Evolutionary conservation across 2,329 filamentous ascomycete genomes (phyloP), one percentile per base, ranked within the genome.

Genomic region (Neonectria neomacrospora): DNA sequence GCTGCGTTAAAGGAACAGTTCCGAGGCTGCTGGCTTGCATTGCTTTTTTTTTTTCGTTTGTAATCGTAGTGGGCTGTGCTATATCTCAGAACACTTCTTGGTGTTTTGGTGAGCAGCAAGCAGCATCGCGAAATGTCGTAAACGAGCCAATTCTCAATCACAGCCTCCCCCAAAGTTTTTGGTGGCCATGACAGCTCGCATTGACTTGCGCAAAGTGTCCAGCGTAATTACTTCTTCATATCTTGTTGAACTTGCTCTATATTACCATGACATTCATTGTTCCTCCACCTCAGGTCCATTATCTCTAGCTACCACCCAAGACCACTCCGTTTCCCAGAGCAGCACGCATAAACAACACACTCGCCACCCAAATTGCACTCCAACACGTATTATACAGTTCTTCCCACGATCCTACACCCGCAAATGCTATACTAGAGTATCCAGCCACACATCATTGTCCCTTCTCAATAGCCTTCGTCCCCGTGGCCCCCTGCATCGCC

Each of bases 401-500:
- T 22, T 23, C 42, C 28, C 20, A 41, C 30, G 10, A 32, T 44
- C 28, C 45, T 44, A 34, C 47, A 59, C 12, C 32, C 18, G 18
- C n/a, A 6, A 47, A 39, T 42, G 12, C 16, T 9, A 16, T 42
- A 20, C 32, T n/a, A 44, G 22, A 12, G 20, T 50, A 34, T 37
- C 37, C 26, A 26, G 16, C 10, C 48, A 23, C 3, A 14, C 34
- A 34, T 66, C 45, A 74, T 50, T 67, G 65, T n/a, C 52, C 52
- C 63, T 70, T 68, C 9, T 54, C 61, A 26, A 51, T 60, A 12
- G 22, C 32, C 67, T 71, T 71, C 65, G 70, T 73, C 1, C 28
- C 64, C 52, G 64, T 67, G 2, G 22, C 53, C 8, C 58, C 63
- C 53, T 63, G 54, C 54, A 65, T 64, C 6, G 70, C 71, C 60